Base-by-base conservation (phyloP, 2,329 filamentous ascomycete species). In the Hypoxylon sp. region DNA sequence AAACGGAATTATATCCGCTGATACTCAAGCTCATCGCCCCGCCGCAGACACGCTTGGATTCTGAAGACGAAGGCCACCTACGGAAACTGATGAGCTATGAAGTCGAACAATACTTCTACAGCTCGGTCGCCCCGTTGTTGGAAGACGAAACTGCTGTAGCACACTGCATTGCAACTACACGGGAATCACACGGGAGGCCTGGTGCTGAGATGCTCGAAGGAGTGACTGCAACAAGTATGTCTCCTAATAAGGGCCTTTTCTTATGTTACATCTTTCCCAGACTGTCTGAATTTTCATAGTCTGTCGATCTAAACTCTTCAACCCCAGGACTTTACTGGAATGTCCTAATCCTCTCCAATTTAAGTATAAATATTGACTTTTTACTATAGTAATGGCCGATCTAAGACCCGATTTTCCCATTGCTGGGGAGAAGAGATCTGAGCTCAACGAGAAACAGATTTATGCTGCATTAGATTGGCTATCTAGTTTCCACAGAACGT, bases 21-120 rank as follows among this genome's bases (percentile, higher is more conserved):
- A 83, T 91, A 10, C 77, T 91, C 6, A 91, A 91, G 73, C 81
- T 89, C 58, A 88, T 91, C 42, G 84, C 84, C 0, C 87, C 87
- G 6, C 87, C 88, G 0, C 65, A 54, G 3, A 61, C 53, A 11
- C 51, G 42, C 0, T 72, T 32, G 2, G 62, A 67, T 27, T 71
- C 71, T n/a, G 72, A 79, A 2, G 85, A 89, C 39, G 89, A 91
- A 72, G 88, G 89, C 0, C 89, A 92, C 69, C 72, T 88, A 0
- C 85, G 90, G 6, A 92, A 92, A 74, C 84, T 92, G 65, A 76
- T 91, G 29, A 91, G 88, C 74, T 92, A 92, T 70, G 83, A 89
- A 50, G 87, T 91, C 2, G 90, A 92, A 76, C 88, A 90, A 73
- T 85, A 85, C 70, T 92, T 92, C 70, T 92, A 92, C 75, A 80